Conservation (phyloP, 176 grass and related monocot species). For the Ampelocalamus luodianensis region DNA sequence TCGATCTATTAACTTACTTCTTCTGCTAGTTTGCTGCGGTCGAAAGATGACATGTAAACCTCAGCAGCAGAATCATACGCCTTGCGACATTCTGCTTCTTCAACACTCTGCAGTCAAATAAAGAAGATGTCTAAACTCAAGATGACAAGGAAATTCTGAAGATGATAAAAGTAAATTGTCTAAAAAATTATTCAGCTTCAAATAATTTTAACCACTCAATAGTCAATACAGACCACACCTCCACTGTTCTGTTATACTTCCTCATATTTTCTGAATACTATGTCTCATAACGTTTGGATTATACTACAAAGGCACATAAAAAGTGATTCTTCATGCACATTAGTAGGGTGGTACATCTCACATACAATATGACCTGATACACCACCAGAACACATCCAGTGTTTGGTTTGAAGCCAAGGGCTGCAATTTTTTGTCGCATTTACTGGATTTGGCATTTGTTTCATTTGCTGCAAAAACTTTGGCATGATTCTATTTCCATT, state of each 20-base stretch:
- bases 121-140: slow-evolving; percentile 19
- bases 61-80: slow-evolving; percentile 73
- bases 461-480: not conserved
- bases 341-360: not conserved
- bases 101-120: slow-evolving; percentile 65
- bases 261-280: slow-evolving; percentile 4
- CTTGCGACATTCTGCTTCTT: slow-evolving; percentile 72
- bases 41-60: slow-evolving; percentile 67
- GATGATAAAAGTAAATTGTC: slow-evolving; percentile 24
- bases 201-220: slow-evolving; percentile 4
- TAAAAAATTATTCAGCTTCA: not conserved
- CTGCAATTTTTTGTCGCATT: not conserved
- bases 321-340: not conserved
- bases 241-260: not conserved
- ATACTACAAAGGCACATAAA: not conserved
- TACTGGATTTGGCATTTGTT: not conserved
- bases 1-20: slow-evolving; percentile 56
- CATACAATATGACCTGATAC: not conserved
- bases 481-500: not conserved
- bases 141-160: slow-evolving; percentile 2
- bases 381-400: not conserved
- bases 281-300: not conserved
- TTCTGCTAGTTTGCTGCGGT: slow-evolving; percentile 56
- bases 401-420: not conserved
- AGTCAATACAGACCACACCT: not conserved